Base-by-base conservation (phyloP, 2,329 filamentous ascomycete genomes). In the Graphilbum sp. region DNA sequence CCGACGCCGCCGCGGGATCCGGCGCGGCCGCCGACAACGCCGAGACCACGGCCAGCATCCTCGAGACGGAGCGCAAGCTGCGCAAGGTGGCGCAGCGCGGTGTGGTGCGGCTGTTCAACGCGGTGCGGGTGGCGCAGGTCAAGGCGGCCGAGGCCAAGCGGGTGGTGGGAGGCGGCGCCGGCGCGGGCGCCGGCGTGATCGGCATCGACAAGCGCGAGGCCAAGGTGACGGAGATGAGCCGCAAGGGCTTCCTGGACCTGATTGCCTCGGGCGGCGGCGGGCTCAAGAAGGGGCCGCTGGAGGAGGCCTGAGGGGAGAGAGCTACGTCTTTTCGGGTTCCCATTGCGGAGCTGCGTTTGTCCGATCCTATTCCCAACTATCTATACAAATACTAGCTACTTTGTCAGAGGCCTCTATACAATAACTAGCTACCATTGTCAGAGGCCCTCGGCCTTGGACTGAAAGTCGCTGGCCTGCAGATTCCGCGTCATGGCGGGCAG, bases 101-200 rank as follows among this genome's bases (percentile, higher is more conserved):
- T 72, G 90, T 98, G 31, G 79, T 96, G 19, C 92, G 88, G 64
- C 66, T 98, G 41, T 98, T 98, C 61, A 95, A 96, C 56, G 90
- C 90, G 0, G 86, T 98, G 24, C 69, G 88, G 33, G 84, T 84
- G 18, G 87, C 90, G 13, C 90, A 98, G 60, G 81, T 95, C 41
- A 83, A 87, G 57, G 87, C 80, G 3, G 72, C 79, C 42, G 77
- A 88, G 57, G 80, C 85, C 5, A 77, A 81, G 53, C 73, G 66
- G 55, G 72, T 73, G 46, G 69, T 75, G 35, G 72, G 4, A 12
- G 27, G 11, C 11, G 21, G 21, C 21, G 21, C 27, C 10, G 11
- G 7, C 11, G 7, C 27, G 27, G 27, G 11, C 11, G n/a, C n/a
- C n/a, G 27, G 85, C 4, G 64, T 92, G 0, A 70, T 94, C 24